phyloP scores from a whole-genome alignment of 352 stramenopile genomes.

The Pythium dissotocum region DNA sequence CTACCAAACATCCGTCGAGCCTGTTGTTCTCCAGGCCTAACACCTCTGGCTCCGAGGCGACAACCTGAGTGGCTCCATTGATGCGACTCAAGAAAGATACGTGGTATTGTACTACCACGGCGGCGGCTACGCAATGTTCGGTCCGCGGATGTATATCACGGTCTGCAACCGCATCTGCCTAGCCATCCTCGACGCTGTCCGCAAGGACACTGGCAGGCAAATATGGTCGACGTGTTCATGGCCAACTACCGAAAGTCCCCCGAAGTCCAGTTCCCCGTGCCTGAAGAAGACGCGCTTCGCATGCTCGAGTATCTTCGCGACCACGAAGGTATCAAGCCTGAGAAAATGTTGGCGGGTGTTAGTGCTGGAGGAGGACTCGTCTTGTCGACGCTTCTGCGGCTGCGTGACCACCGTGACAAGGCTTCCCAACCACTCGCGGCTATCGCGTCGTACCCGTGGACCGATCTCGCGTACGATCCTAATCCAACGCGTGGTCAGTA shows the following conservation, averaged over 20 bases:
- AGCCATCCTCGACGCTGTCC: conserved; percentile 32
- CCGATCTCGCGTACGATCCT: conserved; percentile 26
- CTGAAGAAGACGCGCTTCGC: conserved; percentile 37
- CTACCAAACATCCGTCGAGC: conserved; percentile 28
- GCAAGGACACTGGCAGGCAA: conserved; percentile 8
- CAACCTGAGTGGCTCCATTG: neutral
- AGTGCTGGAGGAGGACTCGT: conserved; percentile 44
- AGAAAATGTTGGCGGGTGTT: conserved; percentile 44
- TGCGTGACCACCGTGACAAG: conserved; percentile 23
- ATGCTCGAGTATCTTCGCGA: conserved; percentile 48
- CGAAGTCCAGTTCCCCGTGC: conserved; percentile 44
- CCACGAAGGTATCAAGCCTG: conserved; percentile 33
- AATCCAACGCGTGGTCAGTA: conserved; percentile 26
- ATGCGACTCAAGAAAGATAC: neutral
- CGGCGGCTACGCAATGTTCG: conserved; percentile 44
- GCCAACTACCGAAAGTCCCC: conserved; percentile 55
- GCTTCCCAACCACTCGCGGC: conserved; percentile 35
- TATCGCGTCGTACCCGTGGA: conserved; percentile 36
- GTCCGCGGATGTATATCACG: conserved; percentile 43
- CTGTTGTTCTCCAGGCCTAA: conserved; percentile 37
- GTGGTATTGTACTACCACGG: conserved; percentile 47
- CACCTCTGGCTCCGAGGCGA: conserved; percentile 40
- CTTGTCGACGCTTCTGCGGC: conserved; percentile 42
- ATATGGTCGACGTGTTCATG: conserved; percentile 44
- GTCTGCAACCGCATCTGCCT: conserved; percentile 36